Conservation (phyloP, 2,329 filamentous ascomycete species). For the Ophiostoma sp. region DNA sequence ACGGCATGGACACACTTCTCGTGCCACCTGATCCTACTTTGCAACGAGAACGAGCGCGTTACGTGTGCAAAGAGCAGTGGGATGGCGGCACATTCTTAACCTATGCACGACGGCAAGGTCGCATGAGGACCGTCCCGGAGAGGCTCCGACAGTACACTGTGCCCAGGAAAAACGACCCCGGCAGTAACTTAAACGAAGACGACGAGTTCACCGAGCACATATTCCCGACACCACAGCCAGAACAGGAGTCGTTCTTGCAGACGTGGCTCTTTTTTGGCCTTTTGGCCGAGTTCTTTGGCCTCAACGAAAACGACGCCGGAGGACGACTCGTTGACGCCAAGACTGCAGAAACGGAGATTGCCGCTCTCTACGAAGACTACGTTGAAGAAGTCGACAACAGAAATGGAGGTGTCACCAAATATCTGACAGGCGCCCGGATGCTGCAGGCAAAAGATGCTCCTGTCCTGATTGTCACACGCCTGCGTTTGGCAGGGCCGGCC, state of each 20-base stretch:
- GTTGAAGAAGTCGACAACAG: not conserved
- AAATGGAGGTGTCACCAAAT: not conserved
- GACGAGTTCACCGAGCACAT: conserved; percentile 16
- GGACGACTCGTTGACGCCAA: not conserved
- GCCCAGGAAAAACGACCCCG: not conserved
- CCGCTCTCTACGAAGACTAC: not conserved
- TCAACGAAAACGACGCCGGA: conserved; percentile 31
- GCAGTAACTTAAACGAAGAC: not conserved
- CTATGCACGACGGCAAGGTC: not conserved
- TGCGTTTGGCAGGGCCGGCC: conserved; percentile 19
- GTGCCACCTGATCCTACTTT: not conserved
- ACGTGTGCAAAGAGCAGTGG: conserved; percentile 11
- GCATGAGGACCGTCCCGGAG: conserved; percentile 15
- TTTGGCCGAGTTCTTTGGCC: conserved; percentile 35
- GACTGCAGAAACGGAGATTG: not conserved
- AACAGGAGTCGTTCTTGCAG: conserved; percentile 34
- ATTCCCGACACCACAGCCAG: not conserved
- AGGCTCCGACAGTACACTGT: conserved; percentile 5
- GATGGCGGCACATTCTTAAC: conserved; percentile 11
- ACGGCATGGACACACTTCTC: conserved; percentile 9
- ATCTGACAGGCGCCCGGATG: not conserved
- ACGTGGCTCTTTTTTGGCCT: conserved; percentile 41
- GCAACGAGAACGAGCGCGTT: not conserved
- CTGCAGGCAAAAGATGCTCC: not conserved
- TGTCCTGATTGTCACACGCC: conserved; percentile 26